These are phyloP conservation scores for Neofusicoccum parvum DNA, from an alignment of 2,329 filamentous ascomycete genomes.

Conservation along the genomic window DNA sequence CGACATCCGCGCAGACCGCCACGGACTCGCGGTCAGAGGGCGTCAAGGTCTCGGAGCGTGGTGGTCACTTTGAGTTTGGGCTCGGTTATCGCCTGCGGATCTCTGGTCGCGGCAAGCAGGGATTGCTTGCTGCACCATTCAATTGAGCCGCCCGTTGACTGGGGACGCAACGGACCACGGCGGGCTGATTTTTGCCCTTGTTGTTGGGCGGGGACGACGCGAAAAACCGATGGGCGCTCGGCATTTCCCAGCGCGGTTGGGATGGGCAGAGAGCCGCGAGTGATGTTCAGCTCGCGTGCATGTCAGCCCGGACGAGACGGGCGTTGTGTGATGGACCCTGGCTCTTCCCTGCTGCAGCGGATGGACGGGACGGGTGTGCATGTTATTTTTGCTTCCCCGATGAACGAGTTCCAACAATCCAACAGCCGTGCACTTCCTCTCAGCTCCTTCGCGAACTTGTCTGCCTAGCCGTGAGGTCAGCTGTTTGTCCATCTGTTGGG, in stretches of 20 bases:
- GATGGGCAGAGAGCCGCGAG: background rate
- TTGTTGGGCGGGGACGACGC: background rate
- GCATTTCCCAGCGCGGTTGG: background rate
- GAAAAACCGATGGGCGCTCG: background rate
- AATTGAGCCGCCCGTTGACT: background rate
- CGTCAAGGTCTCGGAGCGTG: background rate
- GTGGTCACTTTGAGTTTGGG: background rate
- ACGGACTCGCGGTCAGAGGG: no score
- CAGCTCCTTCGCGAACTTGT: background rate
- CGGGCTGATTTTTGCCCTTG: no score
- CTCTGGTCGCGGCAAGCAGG: background rate
- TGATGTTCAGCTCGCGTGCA: background rate
- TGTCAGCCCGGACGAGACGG: background rate
- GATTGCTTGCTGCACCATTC: no score
- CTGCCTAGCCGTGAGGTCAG: background rate
- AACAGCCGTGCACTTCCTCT: background rate
- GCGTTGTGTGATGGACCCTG: background rate
- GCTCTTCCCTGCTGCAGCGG: background rate
- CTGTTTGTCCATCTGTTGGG: background rate
- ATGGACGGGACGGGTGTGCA: no score
- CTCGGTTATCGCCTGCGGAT: slow-evolving; percentile 14
- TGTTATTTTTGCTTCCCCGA: no score
- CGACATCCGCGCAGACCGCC: no score
- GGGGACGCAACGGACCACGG: background rate
- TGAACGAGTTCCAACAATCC: no score